phyloP scores from a whole-genome alignment of 225 moss, liverwort and hornwort genomes.

The Pseudisothecium myosuroides region DNA sequence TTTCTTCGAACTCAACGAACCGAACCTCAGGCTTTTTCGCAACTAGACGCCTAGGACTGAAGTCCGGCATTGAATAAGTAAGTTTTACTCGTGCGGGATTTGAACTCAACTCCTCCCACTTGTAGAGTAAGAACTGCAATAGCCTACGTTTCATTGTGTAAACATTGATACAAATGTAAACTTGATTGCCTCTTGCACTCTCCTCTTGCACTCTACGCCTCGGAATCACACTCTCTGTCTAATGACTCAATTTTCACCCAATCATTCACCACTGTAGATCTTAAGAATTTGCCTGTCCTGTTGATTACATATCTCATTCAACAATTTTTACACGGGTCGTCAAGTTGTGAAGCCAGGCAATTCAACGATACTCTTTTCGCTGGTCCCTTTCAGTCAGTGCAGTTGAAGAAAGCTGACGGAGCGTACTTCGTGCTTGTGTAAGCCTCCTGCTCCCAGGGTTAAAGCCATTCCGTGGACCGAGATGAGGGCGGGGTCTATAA shows the following conservation, averaged over 20 bases:
- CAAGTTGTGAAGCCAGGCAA: not conserved
- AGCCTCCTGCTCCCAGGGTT: not conserved
- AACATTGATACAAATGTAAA: not conserved
- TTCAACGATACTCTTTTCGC: not conserved
- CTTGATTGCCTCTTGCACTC: not conserved
- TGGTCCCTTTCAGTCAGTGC: not conserved
- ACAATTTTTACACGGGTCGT: not conserved
- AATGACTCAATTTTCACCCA: not conserved
- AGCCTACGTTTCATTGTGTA: not conserved
- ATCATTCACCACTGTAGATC: not conserved
- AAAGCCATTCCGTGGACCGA: not conserved
- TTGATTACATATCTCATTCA: not conserved
- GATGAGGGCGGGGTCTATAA: not conserved
- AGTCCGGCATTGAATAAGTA: not conserved
- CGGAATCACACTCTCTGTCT: not conserved
- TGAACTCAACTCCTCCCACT: not conserved
- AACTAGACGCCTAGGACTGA: too few species aligned
- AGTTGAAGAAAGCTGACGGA: not conserved
- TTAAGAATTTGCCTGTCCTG: too few species aligned
- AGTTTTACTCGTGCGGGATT: not conserved
- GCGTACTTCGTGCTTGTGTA: not conserved
- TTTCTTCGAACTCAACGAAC: not conserved
- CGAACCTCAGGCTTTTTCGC: not conserved
- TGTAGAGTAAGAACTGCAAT: not conserved
- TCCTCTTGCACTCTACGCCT: not conserved